Percentiles rank a stretch among this genome's conserved stretches.
phyloP scores from a whole-genome alignment of 306 rosid genomes.

The Lithocarpus polystachyus region DNA sequence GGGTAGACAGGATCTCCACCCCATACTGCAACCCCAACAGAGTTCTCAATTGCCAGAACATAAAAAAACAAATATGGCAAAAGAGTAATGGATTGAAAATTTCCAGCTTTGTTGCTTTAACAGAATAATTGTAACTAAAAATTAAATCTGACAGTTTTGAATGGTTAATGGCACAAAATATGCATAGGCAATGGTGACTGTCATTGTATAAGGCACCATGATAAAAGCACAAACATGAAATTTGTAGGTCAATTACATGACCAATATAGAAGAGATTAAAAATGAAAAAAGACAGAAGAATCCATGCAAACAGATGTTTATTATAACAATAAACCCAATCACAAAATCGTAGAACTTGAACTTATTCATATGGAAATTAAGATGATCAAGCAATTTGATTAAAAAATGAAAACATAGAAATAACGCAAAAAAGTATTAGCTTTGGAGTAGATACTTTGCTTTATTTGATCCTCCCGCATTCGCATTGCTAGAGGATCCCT shows the following conservation, averaged over 20 bases:
- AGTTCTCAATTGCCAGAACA: conserved; percentile 10
- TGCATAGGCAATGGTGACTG: not conserved
- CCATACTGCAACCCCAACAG: conserved; percentile 73
- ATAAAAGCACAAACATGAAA: not conserved
- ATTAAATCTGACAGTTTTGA: not conserved
- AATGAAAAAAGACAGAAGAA: not conserved
- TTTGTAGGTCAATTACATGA: not conserved
- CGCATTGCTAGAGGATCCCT: conserved; percentile 98
- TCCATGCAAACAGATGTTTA: not conserved
- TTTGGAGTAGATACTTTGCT: conserved; percentile 74
- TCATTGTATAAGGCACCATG: not conserved
- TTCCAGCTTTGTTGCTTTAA: not conserved
- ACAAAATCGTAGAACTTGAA: not conserved
- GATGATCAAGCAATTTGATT: conserved; percentile 11
- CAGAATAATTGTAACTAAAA: not conserved
- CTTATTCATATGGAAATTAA: not conserved
- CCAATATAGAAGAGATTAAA: not conserved
- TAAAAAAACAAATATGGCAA: not conserved
- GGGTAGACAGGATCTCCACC: conserved; percentile 99
- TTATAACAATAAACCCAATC: not conserved
- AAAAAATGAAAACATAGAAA: conserved; percentile 18
- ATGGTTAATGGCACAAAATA: not conserved
- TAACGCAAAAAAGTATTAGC: conserved; percentile 27
- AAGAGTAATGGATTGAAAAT: not conserved
- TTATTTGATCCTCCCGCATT: conserved; percentile 89